Base-by-base conservation (phyloP, 495 filamentous ascomycete genomes). In the Cryomyces antarcticus region DNA sequence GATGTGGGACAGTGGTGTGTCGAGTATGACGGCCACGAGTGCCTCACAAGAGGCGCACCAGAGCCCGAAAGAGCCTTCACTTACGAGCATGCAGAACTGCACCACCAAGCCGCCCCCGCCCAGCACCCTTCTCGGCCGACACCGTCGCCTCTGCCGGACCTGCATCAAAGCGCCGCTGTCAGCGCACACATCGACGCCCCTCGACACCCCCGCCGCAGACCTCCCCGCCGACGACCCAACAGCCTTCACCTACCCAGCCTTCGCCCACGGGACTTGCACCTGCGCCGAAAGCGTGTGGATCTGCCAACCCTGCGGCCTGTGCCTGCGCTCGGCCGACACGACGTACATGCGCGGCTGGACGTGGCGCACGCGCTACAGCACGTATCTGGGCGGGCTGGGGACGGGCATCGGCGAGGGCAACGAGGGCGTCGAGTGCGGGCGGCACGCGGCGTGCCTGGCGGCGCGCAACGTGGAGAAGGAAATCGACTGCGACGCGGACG, bases 391-490 rank as follows among this genome's bases (percentile, higher is more conserved):
- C 31, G 82, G 82, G 0, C 62, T 92, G 0, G 83, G 85, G 4
- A 84, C 80, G 2, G 86, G 86, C 11, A 87, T 89, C 39, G 82
- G 84, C 36, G 84, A 92, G 52, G 86, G 85, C 43, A 73, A 81
- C 52, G 77, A 87, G 47, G 84, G 86, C 35, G 81, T 92, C 3
- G 73, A 80, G 49, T 93, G 86, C 55, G 84, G 82, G 0, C 72
- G 80, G 12, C 78, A 73, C 29, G 62, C 62, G 10, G 53, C 62
- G 5, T 94, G 86, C 59, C 71, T 80, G 29, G 81, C 75, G 1
- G 76, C 75, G 0, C 61, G 72, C 43, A 77, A 79, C 49, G 75
- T 79, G 10, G 83, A 88, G 56, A 66, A 87, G 11, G 82, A 88
- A 49, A 77, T 77, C 5, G 83, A 88, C 53, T 82, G 79, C 52